A percentile compares a stretch with the other conserved stretches of the same genome.
phyloP scores from a whole-genome alignment of 2,329 filamentous ascomycete genomes.

The Sphaerostilbella broomeana region DNA sequence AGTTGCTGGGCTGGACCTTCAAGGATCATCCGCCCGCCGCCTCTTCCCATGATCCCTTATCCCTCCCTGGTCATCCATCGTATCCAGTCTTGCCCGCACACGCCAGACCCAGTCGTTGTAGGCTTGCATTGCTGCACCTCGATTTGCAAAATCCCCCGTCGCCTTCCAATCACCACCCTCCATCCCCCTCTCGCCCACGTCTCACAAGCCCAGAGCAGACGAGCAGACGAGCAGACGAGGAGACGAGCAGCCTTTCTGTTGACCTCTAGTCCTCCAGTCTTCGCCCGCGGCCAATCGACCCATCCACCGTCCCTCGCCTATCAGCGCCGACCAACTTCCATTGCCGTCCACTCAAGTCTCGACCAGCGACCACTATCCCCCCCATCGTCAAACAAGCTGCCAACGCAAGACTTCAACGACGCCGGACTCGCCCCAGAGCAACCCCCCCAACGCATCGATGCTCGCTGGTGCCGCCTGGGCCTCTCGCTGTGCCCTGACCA shows the following conservation, averaged over 20 bases:
- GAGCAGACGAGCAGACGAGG: no score
- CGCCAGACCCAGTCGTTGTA: no score
- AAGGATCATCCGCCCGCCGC: no score
- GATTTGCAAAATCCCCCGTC: conserved; percentile 9
- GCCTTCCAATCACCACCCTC: conserved; percentile 15
- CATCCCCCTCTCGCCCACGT: conserved; percentile 12
- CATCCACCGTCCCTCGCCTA: background rate
- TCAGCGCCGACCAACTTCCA: background rate
- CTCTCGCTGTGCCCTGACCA: conserved; percentile 33
- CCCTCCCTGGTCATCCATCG: conserved; percentile 11
- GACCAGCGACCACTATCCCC: no score
- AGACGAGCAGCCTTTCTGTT: no score
- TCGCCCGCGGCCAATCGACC: no score
- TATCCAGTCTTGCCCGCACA: no score
- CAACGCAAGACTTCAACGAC: conserved; percentile 26
- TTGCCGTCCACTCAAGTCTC: background rate
- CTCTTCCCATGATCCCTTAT: no score
- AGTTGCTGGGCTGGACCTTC: no score
- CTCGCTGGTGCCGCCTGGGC: conserved; percentile 37
- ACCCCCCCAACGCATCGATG: conserved; percentile 45
- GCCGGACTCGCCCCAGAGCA: no score
- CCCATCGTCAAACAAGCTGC: no score
- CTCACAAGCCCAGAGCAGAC: conserved; percentile 3
- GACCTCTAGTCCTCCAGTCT: no score
- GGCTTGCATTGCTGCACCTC: conserved; percentile 7